Percentiles rank a stretch among this genome's conserved stretches.
Evolutionary conservation across 495 filamentous ascomycete species (phyloP).

Genomic region (Podospora anserina): DNA sequence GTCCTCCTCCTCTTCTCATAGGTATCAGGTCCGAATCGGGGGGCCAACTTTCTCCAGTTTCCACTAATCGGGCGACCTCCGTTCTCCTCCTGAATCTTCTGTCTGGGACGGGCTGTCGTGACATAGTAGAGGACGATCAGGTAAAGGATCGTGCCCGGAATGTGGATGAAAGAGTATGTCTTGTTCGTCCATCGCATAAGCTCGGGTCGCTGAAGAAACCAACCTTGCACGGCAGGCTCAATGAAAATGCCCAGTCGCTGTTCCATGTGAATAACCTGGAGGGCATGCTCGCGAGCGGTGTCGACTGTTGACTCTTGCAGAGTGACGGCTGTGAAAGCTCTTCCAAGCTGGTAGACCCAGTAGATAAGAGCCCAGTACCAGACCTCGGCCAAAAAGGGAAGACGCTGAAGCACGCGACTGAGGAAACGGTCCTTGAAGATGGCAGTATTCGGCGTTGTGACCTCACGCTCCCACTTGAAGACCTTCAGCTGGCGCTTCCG

Average conservation of each 20-base stretch:
- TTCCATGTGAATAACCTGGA: constrained; percentile 60
- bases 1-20: constrained; percentile 51
- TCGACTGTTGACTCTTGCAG: constrained; percentile 54
- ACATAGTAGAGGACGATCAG: constrained; percentile 66
- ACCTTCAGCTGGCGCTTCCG: constrained; percentile 25
- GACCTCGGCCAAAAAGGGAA: constrained; percentile 75
- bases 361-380: constrained; percentile 78
- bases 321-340: constrained; percentile 55
- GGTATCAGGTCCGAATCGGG: constrained; percentile 26
- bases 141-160: constrained; percentile 70
- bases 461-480: constrained; percentile 25
- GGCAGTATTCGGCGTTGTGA: constrained; percentile 32
- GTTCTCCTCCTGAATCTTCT: constrained; percentile 35
- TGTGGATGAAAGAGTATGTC: constrained; percentile 78
- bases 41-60: constrained; percentile 50
- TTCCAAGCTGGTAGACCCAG: constrained; percentile 42
- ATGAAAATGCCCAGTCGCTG: constrained; percentile 64
- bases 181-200: constrained; percentile 51
- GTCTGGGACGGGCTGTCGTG: constrained; percentile 51
- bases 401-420: constrained; percentile 56
- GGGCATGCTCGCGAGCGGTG: constrained; percentile 44
- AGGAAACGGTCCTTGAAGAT: constrained; percentile 30
- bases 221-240: constrained; percentile 56
- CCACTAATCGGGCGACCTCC: constrained; percentile 25
- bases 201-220: constrained; percentile 44